These are phyloP conservation scores for Lachancea waltii DNA, from an alignment of 805 yeast genomes.

Conservation along the genomic window DNA sequence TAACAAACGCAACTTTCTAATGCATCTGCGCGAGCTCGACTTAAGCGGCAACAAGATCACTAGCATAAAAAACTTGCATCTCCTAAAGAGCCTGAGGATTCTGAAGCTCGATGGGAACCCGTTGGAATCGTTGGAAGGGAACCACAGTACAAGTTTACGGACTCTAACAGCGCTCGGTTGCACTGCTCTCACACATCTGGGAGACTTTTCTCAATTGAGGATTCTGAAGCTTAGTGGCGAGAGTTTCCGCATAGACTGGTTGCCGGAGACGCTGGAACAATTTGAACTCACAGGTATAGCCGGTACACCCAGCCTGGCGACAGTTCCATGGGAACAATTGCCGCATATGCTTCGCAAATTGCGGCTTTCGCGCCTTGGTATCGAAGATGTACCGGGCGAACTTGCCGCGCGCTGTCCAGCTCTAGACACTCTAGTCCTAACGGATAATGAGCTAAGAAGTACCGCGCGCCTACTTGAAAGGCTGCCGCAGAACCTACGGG, in stretches of 20 bases:
- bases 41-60: slow-evolving; percentile 22
- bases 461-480: slow-evolving; percentile 3
- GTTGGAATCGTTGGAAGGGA: slow-evolving; percentile 12
- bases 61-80: slow-evolving; percentile 17
- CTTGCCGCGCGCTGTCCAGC: slow-evolving; percentile 4
- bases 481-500: slow-evolving; percentile 14
- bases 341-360: slow-evolving; percentile 9
- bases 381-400: slow-evolving; percentile 3
- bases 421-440: slow-evolving; percentile 6
- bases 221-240: slow-evolving; percentile 7
- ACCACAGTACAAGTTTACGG: slow-evolving; percentile 3
- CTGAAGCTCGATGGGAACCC: slow-evolving; percentile 24
- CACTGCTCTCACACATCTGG: slow-evolving; percentile 5
- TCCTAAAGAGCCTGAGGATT: slow-evolving; percentile 14
- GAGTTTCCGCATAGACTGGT: slow-evolving; percentile 1
- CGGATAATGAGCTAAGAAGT: slow-evolving; percentile 6
- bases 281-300: slow-evolving; percentile 11
- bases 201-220: slow-evolving; percentile 9
- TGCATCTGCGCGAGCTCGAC: slow-evolving; percentile 19
- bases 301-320: slow-evolving; percentile 9
- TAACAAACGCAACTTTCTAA: slow-evolving; percentile 15
- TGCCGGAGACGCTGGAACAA: slow-evolving; percentile 9
- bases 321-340: background rate
- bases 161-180: slow-evolving; percentile 1
- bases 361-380: slow-evolving; percentile 1